Percentiles rank a stretch among this genome's conserved stretches.
Evolutionary conservation across 1,284 basidiomycete species (phyloP).

Genomic region (Cutaneotrichosporon sp.): DNA sequence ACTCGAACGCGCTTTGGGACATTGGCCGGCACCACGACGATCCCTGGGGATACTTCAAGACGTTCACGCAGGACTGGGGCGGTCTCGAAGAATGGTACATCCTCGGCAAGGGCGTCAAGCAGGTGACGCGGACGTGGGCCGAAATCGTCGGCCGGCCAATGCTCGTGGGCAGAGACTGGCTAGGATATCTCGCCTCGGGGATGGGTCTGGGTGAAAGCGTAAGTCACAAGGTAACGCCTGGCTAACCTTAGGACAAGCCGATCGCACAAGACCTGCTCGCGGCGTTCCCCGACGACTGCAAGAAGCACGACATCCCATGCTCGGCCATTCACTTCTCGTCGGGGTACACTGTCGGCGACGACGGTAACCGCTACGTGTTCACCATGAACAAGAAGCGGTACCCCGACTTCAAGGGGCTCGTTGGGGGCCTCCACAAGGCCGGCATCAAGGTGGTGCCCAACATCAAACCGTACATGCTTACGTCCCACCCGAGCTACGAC

Average conservation of each 20-base stretch:
- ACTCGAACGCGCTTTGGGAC: slow-evolving; percentile 47
- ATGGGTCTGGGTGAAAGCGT: slow-evolving; percentile 49
- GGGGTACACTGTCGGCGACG: slow-evolving; percentile 47
- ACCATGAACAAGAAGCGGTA: slow-evolving; percentile 49
- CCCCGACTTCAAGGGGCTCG: slow-evolving; percentile 49
- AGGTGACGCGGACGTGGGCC: slow-evolving; percentile 39
- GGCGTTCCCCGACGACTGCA: slow-evolving; percentile 46
- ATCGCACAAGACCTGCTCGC: slow-evolving; percentile 48
- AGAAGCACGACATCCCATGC: slow-evolving; percentile 49
- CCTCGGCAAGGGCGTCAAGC: slow-evolving; percentile 38
- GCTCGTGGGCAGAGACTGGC: slow-evolving; percentile 48
- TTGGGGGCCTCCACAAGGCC: slow-evolving; percentile 43
- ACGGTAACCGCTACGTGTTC: slow-evolving; percentile 48
- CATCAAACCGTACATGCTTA: slow-evolving; percentile 47
- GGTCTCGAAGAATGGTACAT: slow-evolving; percentile 49
- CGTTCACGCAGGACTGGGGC: slow-evolving; percentile 46
- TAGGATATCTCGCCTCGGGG: slow-evolving; percentile 47
- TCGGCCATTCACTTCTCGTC: slow-evolving; percentile 46
- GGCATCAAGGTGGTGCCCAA: slow-evolving; percentile 50
- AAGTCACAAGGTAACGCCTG: background rate
- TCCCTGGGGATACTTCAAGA: slow-evolving; percentile 49
- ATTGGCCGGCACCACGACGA: slow-evolving; percentile 47
- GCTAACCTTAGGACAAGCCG: slow-evolving; percentile 36
- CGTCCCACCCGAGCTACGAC: slow-evolving; percentile 43
- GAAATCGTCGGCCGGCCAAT: slow-evolving; percentile 45